These are phyloP conservation scores for Macroventuria anomochaeta DNA, from an alignment of 2,329 filamentous ascomycete genomes.

Conservation along the genomic window DNA sequence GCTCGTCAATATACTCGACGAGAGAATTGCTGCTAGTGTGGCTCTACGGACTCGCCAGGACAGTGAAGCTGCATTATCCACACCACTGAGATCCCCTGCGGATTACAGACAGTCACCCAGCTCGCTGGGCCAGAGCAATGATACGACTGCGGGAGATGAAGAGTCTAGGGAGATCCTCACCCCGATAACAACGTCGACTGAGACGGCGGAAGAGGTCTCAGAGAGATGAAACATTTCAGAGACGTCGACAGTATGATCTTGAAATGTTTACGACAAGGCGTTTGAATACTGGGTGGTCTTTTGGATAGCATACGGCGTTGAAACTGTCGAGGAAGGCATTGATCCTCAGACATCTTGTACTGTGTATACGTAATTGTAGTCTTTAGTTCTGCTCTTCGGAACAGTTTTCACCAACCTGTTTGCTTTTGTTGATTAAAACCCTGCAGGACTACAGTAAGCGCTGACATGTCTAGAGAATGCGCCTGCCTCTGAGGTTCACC, in stretches of 20 bases:
- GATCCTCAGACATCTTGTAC: not conserved
- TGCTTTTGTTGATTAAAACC: not conserved
- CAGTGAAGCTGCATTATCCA: conserved; percentile 30
- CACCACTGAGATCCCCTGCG: conserved; percentile 4
- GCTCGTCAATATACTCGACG: conserved; percentile 73
- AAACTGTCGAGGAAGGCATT: not conserved
- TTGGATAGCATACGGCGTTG: not conserved
- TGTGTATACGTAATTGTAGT: conserved; percentile 5
- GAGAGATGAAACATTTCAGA: not conserved
- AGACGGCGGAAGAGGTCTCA: not conserved
- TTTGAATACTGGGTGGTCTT: not conserved
- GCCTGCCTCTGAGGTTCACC: too few relatives aligned
- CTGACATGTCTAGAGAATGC: too few relatives aligned
- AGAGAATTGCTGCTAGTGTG: conserved; percentile 63
- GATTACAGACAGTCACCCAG: conserved; percentile 11
- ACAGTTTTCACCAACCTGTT: not conserved
- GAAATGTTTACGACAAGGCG: conserved; percentile 1
- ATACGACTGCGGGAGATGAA: not conserved
- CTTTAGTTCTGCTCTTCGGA: not conserved
- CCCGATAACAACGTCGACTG: not conserved
- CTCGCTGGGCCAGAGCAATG: not conserved
- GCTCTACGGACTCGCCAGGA: conserved; percentile 45
- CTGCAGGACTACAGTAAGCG: too few relatives aligned
- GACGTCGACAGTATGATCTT: not conserved
- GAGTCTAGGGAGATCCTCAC: not conserved